phyloP scores from a whole-genome alignment of 805 yeast species.

The Myxozyma mucilagina region DNA sequence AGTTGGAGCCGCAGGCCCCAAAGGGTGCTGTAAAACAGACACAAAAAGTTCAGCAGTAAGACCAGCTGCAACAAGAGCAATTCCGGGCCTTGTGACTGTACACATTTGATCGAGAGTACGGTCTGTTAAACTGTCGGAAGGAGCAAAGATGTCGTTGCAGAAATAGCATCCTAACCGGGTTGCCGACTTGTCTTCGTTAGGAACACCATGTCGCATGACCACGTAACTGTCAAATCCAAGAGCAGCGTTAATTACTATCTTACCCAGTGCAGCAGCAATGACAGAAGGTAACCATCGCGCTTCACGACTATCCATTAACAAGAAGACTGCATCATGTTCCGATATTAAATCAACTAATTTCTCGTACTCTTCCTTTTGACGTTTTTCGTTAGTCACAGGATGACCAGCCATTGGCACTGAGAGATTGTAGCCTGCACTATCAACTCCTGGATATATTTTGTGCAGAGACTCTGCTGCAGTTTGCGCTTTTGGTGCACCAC shows the following conservation, averaged over 20 bases:
- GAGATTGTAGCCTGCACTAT: constrained; percentile 53
- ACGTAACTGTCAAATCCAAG: constrained; percentile 90
- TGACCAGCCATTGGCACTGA: constrained; percentile 98
- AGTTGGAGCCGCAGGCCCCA: constrained; percentile 47
- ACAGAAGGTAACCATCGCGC: constrained; percentile 97
- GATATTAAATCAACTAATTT: constrained; percentile 54
- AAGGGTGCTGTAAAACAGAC: constrained; percentile 67
- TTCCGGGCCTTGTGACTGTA: constrained; percentile 97
- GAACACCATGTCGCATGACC: constrained; percentile 88
- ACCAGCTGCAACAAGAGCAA: constrained; percentile 83
- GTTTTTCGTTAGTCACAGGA: constrained; percentile 59
- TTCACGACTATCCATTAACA: constrained; percentile 92
- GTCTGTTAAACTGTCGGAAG: constrained; percentile 81
- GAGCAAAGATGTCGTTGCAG: constrained; percentile 95
- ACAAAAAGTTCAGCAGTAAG: constrained; percentile 81
- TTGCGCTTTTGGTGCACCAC: constrained; percentile 74
- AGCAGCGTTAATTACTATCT: constrained; percentile 87
- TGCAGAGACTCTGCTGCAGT: constrained; percentile 73
- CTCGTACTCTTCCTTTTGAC: constrained; percentile 55
- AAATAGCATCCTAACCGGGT: constrained; percentile 83
- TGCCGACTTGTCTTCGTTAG: not conserved
- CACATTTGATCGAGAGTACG: constrained; percentile 97
- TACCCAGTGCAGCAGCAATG: constrained; percentile 62
- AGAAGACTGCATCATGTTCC: constrained; percentile 71
- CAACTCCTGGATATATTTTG: constrained; percentile 75